Percentiles rank a stretch among this genome's conserved stretches.
These are phyloP conservation scores for Claviceps humidiphila DNA, from an alignment of 2,329 filamentous ascomycete genomes.

Conservation along the genomic window DNA sequence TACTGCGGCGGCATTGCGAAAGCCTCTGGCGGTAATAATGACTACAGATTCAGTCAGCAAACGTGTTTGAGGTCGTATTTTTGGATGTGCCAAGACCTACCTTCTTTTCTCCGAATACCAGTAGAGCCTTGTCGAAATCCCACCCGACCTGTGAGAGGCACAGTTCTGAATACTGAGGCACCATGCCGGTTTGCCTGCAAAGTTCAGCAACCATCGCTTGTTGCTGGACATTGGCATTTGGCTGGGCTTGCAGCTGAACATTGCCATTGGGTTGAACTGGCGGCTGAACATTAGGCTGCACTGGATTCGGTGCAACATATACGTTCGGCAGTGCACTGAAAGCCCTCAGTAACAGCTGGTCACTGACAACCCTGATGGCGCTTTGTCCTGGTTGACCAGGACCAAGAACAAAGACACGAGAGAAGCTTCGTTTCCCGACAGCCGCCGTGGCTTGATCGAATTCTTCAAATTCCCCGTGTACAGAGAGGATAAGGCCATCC, in stretches of 20 bases:
- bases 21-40: slow-evolving; percentile 15
- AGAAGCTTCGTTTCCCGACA: slow-evolving; percentile 62
- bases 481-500: slow-evolving; percentile 61
- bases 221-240: slow-evolving; percentile 30
- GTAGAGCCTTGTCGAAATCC: slow-evolving; percentile 63
- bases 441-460: slow-evolving; percentile 42
- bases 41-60: slow-evolving; percentile 7
- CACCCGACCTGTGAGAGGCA: slow-evolving; percentile 70
- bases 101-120: slow-evolving; percentile 64
- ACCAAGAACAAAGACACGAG: slow-evolving; percentile 66
- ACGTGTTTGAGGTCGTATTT: background rate
- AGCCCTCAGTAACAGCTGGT: slow-evolving; percentile 61
- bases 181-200: slow-evolving; percentile 69
- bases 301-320: slow-evolving; percentile 17
- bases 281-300: background rate
- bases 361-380: slow-evolving; percentile 62
- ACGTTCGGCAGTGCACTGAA: slow-evolving; percentile 40
- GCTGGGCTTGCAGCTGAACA: slow-evolving; percentile 39
- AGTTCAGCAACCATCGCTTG: slow-evolving; percentile 64
- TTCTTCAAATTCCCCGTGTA: slow-evolving; percentile 81
- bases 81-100: slow-evolving; percentile 28
- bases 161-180: slow-evolving; percentile 61
- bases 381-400: slow-evolving; percentile 54
- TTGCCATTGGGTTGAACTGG: slow-evolving; percentile 9
- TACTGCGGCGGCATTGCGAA: slow-evolving; percentile 10